These are phyloP conservation scores for Thermothelomyces thermophilus DNA, from an alignment of 2,329 filamentous ascomycete genomes.

Conservation along the genomic window DNA sequence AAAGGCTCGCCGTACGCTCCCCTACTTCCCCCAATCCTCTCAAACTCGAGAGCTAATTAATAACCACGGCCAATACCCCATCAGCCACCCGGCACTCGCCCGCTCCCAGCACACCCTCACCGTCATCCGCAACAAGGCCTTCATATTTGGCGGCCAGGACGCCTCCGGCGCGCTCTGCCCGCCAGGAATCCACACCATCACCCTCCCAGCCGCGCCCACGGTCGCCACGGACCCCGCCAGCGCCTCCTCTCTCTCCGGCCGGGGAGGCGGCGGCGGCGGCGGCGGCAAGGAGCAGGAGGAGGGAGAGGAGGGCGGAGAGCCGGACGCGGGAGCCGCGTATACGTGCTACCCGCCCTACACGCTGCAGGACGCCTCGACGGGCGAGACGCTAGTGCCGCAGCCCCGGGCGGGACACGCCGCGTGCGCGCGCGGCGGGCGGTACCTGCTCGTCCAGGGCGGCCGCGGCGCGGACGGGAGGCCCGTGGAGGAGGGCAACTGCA, in stretches of 20 bases:
- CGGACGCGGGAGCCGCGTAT: conserved; percentile 29
- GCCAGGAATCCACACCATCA: conserved; percentile 46
- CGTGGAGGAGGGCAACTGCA: conserved; percentile 30
- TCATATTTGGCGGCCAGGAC: conserved; percentile 18
- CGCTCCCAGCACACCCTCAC: conserved; percentile 47
- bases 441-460: conserved; percentile 32
- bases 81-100: conserved; percentile 33
- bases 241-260: neutral
- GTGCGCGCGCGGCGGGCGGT: conserved; percentile 27
- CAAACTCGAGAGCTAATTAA: neutral
- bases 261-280: neutral
- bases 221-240: neutral
- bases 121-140: conserved; percentile 42
- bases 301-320: neutral
- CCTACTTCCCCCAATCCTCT: too few species aligned
- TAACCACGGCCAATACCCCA: neutral
- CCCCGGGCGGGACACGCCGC: conserved; percentile 33
- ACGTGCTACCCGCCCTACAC: conserved; percentile 30
- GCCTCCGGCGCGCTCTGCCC: conserved; percentile 35
- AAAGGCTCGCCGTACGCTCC: conserved; percentile 27
- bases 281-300: neutral
- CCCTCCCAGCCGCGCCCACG: conserved; percentile 33
- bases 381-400: conserved; percentile 27
- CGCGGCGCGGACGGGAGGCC: conserved; percentile 29
- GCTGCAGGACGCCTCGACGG: conserved; percentile 25